Conservation (phyloP, 495 filamentous ascomycete genomes). For the Hypoxylon crocopeplum region DNA sequence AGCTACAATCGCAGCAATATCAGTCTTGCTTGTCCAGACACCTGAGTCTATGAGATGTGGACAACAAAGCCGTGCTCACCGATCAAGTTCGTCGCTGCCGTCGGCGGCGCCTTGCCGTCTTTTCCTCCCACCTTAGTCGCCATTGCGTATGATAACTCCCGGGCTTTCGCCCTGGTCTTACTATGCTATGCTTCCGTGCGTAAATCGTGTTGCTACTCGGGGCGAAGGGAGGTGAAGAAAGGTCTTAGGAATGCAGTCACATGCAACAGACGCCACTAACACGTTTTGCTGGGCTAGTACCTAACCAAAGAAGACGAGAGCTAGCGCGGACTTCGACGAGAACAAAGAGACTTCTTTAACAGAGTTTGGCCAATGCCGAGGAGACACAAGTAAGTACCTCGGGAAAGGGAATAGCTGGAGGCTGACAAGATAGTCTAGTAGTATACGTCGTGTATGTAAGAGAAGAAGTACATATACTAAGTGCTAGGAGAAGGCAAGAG, state of each 20-base stretch:
- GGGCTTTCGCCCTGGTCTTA: slow-evolving; percentile 33
- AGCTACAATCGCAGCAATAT: slow-evolving; percentile 62
- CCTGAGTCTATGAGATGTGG: no score
- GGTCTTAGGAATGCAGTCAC: slow-evolving; percentile 3
- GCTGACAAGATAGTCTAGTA: slow-evolving; percentile 2
- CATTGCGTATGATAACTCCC: slow-evolving; percentile 36
- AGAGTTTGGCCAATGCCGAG: neutral
- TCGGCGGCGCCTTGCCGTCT: slow-evolving; percentile 79
- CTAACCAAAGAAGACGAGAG: neutral
- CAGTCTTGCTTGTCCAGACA: slow-evolving; percentile 23
- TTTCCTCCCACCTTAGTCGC: slow-evolving; percentile 59
- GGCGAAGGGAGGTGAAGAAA: neutral
- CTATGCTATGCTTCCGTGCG: neutral
- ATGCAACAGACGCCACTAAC: slow-evolving; percentile 25
- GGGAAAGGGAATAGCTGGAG: neutral
- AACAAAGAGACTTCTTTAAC: slow-evolving; percentile 1
- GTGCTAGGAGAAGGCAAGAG: neutral
- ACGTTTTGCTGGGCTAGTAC: neutral
- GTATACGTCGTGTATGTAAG: neutral
- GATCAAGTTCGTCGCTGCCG: slow-evolving; percentile 91
- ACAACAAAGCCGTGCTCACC: no score
- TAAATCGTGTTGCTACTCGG: no score
- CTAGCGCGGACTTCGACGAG: neutral
- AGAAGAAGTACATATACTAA: neutral
- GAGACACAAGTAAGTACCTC: neutral